Percentiles rank a stretch among this genome's conserved stretches.
Evolutionary conservation across 2,329 filamentous ascomycete genomes (phyloP).

Genomic region (Thielaviopsis musarum): DNA sequence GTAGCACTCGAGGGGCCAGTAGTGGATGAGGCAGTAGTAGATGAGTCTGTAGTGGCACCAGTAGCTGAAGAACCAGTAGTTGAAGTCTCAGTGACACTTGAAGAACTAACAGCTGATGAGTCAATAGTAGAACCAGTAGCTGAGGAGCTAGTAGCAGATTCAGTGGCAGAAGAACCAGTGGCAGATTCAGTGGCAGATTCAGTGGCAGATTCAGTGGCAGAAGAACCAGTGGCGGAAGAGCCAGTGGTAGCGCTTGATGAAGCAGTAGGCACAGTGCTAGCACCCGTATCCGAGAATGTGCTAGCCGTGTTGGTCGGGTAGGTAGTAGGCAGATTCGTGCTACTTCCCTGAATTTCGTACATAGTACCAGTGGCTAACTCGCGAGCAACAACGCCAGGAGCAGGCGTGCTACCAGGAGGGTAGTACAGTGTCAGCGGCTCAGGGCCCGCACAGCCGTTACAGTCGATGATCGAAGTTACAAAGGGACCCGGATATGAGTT

Average conservation of each 20-base stretch:
- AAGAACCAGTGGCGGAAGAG: background rate
- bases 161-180: background rate
- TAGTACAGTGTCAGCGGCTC: slow-evolving; percentile 7
- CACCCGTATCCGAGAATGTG: too few relatives aligned
- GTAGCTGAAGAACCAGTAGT: background rate
- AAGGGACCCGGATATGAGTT: slow-evolving; percentile 9
- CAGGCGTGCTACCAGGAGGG: slow-evolving; percentile 5
- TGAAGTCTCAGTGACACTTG: too few relatives aligned
- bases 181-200: too few relatives aligned
- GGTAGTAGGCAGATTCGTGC: background rate
- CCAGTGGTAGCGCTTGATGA: background rate
- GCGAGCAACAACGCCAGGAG: background rate
- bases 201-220: too few relatives aligned
- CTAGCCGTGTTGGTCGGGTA: too few relatives aligned
- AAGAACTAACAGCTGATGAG: too few relatives aligned
- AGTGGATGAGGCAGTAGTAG: background rate
- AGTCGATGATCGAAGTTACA: slow-evolving; percentile 3
- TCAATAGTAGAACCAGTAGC: too few relatives aligned
- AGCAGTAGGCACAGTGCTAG: background rate
- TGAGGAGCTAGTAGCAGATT: background rate
- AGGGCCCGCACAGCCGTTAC: background rate
- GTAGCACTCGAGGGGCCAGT: background rate
- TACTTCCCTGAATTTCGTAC: slow-evolving; percentile 1
- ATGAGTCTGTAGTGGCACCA: too few relatives aligned
- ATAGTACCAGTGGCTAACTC: slow-evolving; percentile 5